A percentile compares a stretch with the other conserved stretches of the same genome.
These are phyloP conservation scores for Pulveroboletus sp. DNA, from an alignment of 768 basidiomycete species.

Conservation along the genomic window DNA sequence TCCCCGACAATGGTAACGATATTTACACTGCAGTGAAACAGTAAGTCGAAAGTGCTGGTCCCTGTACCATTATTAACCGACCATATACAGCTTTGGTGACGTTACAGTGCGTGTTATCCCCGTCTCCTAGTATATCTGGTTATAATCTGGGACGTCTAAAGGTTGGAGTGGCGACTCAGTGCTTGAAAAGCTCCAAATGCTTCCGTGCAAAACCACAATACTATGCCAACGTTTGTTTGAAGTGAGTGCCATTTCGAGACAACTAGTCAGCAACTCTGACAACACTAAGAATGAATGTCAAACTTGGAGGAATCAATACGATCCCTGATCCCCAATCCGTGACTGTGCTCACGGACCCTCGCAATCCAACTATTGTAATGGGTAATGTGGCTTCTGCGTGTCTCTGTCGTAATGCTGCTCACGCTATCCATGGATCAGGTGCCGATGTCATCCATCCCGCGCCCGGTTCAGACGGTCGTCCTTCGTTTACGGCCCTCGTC, in stretches of 20 bases:
- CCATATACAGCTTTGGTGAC: slow-evolving; percentile 63
- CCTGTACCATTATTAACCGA: slow-evolving; percentile 1
- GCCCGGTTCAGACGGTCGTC: slow-evolving; percentile 73
- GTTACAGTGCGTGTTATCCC: slow-evolving; percentile 39
- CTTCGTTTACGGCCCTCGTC: slow-evolving; percentile 80
- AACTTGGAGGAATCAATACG: slow-evolving; percentile 80
- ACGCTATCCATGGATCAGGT: slow-evolving; percentile 36
- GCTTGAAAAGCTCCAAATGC: slow-evolving; percentile 67
- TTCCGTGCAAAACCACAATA: slow-evolving; percentile 70
- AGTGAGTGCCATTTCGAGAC: slow-evolving; percentile 46
- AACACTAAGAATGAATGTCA: slow-evolving; percentile 67
- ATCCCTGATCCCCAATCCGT: slow-evolving; percentile 71
- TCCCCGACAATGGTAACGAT: slow-evolving; percentile 75
- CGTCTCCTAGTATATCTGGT: neutral
- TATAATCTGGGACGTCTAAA: slow-evolving; percentile 22
- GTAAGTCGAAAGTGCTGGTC: slow-evolving; percentile 39
- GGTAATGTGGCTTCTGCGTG: slow-evolving; percentile 38
- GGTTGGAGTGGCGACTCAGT: slow-evolving; percentile 79
- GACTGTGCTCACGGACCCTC: slow-evolving; percentile 61
- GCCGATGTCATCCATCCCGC: slow-evolving; percentile 85
- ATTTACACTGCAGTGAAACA: slow-evolving; percentile 78
- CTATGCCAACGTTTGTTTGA: slow-evolving; percentile 76
- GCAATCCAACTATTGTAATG: slow-evolving; percentile 77
- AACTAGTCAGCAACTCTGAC: neutral
- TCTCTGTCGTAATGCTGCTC: neutral